These are phyloP conservation scores for Nitzschia sp. DNA, from an alignment of 108 stramenopile species.

Conservation along the genomic window DNA sequence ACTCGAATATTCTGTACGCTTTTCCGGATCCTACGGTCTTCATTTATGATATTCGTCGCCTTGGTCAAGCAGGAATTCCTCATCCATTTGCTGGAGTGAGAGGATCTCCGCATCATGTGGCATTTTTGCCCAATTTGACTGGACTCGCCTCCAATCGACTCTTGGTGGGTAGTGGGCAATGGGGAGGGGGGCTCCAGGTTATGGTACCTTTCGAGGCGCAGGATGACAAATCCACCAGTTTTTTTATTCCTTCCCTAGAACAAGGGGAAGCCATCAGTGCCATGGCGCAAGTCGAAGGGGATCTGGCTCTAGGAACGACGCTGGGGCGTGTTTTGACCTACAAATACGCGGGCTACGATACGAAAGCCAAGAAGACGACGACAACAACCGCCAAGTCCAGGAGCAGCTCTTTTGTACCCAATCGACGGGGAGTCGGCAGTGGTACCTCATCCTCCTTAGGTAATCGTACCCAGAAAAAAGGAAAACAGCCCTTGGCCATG, in stretches of 20 bases:
- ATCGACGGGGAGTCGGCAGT: background rate
- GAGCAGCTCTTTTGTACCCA: background rate
- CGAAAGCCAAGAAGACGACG: background rate
- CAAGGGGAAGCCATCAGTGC: conserved; percentile 68
- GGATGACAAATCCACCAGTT: conserved; percentile 39
- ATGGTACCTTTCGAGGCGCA: conserved; percentile 63
- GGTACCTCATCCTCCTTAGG: background rate
- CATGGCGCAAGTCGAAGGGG: conserved; percentile 40
- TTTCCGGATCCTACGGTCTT: conserved; percentile 69
- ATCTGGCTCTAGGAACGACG: conserved; percentile 65
- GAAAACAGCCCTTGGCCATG: conserved; percentile 49
- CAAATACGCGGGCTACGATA: conserved; percentile 48
- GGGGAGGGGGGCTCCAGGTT: conserved; percentile 72
- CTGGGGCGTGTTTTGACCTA: conserved; percentile 60
- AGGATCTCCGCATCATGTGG: conserved; percentile 62
- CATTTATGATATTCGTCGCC: conserved; percentile 76
- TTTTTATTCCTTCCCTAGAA: conserved; percentile 54
- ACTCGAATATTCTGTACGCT: conserved; percentile 57
- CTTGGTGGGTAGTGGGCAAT: conserved; percentile 71
- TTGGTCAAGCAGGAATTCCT: conserved; percentile 77
- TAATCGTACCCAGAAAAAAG: background rate
- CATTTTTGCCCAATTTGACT: conserved; percentile 57
- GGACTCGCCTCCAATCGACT: conserved; percentile 40
- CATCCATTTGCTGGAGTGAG: conserved; percentile 58
- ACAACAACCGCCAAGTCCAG: background rate